Percentiles rank a stretch among this genome's conserved stretches.
phyloP scores from a whole-genome alignment of 805 yeast species.

The Metschnikowia gelsemii region DNA sequence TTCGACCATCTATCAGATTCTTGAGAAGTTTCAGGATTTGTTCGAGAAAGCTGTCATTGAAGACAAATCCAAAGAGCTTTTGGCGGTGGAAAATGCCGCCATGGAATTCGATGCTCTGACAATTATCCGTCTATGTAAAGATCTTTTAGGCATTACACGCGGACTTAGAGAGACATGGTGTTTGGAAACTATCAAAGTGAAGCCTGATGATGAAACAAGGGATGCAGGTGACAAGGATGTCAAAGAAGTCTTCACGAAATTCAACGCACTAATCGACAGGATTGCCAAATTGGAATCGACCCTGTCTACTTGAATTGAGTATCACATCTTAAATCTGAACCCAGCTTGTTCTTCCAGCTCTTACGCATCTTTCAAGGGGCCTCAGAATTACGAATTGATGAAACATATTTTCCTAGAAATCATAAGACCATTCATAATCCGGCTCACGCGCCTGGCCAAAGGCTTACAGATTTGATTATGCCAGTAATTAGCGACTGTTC shows the following conservation, averaged over 20 bases:
- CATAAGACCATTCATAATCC: too few species aligned
- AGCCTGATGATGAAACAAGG: constrained; percentile 15
- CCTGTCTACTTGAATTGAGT: background rate
- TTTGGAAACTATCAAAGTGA: constrained; percentile 49
- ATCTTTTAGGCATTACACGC: constrained; percentile 48
- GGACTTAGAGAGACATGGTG: constrained; percentile 57
- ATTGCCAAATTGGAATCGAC: constrained; percentile 17
- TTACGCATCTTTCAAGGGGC: too few species aligned
- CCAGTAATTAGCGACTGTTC: too few species aligned
- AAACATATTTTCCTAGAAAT: too few species aligned
- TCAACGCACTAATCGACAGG: constrained; percentile 21
- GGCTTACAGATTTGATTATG: too few species aligned
- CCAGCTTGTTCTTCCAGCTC: too few species aligned
- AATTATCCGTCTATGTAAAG: constrained; percentile 53
- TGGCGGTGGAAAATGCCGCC: constrained; percentile 55
- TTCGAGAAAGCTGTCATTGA: constrained; percentile 46
- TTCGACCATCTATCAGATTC: constrained; percentile 48
- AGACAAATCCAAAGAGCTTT: constrained; percentile 40
- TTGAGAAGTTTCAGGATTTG: constrained; percentile 53
- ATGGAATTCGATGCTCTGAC: constrained; percentile 53
- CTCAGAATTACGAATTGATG: too few species aligned
- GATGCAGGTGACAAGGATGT: constrained; percentile 23
- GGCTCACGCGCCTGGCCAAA: too few species aligned
- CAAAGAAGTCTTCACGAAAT: constrained; percentile 30
- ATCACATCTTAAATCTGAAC: too few species aligned